Base-by-base conservation (phyloP, 2,329 filamentous ascomycete species). In the Ophiosphaerella narmari region DNA sequence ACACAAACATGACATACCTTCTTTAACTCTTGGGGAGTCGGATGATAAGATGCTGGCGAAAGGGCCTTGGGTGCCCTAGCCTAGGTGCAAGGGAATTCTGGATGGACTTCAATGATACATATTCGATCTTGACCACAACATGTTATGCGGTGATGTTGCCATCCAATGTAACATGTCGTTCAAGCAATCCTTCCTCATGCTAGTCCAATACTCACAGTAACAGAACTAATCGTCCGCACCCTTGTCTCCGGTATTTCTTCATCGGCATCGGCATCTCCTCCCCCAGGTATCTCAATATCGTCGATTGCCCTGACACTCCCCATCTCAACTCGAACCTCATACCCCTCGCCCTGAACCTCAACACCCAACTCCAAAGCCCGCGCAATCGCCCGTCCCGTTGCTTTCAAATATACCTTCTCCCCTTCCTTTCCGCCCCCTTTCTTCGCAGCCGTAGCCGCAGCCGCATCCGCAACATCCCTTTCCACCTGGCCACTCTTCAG, bases 291-390 rank as follows among this genome's bases (percentile, higher is more conserved):
- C 34, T 85, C 74, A 26, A 90, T 74, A 68, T 90, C 87, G 64
- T 91, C 88, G 38, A 90, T 78, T 2, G 85, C 82, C n/a, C 78
- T 78, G 13, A 88, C 77, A 43, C 81, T 88, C 48, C 82, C 80
- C 39, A 87, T 90, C 66, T 79, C 76, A 43, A 90, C 64, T 59
- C 77, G 74, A 1, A 90, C 84, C 5, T 71, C 65, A 55, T 83
- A 86, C 54, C 84, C 83, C 11, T 86, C 80, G 46, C 82, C 78
- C 69, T 84, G 80, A 57, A 90, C 90, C 77, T 83, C 87, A 31
- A 82, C 70, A 0, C 83, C 88, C 5, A 91, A 70, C 23, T 81
- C 77, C 50, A 89, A 70, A 1, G 82, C 82, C 70, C 84, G 85
- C 54, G 81, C 77, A 26, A 91, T 85, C 7, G 87, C 88, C 57